phyloP scores from a whole-genome alignment of 2,329 filamentous ascomycete species.

The Microcera coccophila region DNA sequence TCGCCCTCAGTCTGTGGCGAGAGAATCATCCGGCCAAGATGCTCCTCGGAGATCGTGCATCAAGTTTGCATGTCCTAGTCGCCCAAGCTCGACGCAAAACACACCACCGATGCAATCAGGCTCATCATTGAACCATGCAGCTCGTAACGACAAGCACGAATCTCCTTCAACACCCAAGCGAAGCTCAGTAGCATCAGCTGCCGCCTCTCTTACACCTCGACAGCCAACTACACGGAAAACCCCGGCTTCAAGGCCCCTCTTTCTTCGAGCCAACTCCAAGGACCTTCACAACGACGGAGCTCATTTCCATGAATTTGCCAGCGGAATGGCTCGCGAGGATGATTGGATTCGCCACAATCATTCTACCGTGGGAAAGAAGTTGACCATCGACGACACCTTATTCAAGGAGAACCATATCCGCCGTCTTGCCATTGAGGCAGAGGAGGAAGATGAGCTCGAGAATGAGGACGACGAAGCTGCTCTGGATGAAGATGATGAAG shows the following conservation, averaged over 20 bases:
- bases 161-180: constrained; percentile 33
- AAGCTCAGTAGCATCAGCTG: constrained; percentile 19
- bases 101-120: constrained; percentile 31
- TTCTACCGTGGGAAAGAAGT: constrained; percentile 59
- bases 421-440: constrained; percentile 79
- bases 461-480: constrained; percentile 41
- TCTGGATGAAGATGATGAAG: constrained; percentile 44
- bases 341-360: constrained; percentile 80
- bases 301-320: constrained; percentile 88
- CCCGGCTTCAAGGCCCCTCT: constrained; percentile 37
- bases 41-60: constrained; percentile 59
- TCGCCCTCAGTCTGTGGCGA: constrained; percentile 32
- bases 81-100: constrained; percentile 42
- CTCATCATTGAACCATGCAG: constrained; percentile 5
- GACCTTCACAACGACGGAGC: constrained; percentile 54
- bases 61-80: constrained; percentile 70
- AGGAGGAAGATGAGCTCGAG: constrained; percentile 67
- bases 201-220: constrained; percentile 23
- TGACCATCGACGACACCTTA: constrained; percentile 87
- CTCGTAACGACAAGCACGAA: constrained; percentile 17
- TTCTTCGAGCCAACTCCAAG: constrained; percentile 47
- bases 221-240: constrained; percentile 21
- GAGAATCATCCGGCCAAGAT: constrained; percentile 34
- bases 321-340: constrained; percentile 74
- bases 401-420: constrained; percentile 86